Conservation (phyloP, 75 land plant genomes). For the Pinus taeda region DNA sequence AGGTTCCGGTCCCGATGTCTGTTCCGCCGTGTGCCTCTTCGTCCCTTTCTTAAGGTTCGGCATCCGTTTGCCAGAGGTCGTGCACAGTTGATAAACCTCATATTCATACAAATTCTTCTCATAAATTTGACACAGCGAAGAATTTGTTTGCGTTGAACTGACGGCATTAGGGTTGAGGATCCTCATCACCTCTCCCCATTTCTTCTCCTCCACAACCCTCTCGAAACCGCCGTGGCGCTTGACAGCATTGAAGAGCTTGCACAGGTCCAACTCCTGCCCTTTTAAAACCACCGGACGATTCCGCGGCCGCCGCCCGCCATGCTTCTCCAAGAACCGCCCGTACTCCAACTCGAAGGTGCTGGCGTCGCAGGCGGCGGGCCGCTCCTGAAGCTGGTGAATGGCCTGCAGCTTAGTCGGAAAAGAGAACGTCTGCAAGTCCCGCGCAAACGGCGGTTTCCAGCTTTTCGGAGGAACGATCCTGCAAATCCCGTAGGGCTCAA, state of each 20-base stretch:
- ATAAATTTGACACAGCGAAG: constrained; percentile 66
- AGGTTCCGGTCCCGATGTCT: constrained; percentile 10
- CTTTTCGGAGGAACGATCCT: constrained; percentile 82
- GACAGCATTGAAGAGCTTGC: constrained; percentile 76
- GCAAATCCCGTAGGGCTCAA: constrained; percentile 94
- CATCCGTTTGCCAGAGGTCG: constrained; percentile 15
- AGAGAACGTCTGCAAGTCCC: constrained; percentile 50
- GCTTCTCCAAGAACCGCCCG: constrained; percentile 51
- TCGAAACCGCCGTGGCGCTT: constrained; percentile 90
- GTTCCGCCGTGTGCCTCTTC: constrained; percentile 13
- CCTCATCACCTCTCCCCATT: constrained; percentile 88
- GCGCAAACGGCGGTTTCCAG: constrained; percentile 90
- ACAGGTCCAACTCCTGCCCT: constrained; percentile 76
- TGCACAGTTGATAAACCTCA: constrained; percentile 39
- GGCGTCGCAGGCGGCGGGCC: constrained; percentile 79
- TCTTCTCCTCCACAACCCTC: constrained; percentile 60
- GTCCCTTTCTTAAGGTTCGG: constrained; percentile 23
- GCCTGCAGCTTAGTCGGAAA: constrained; percentile 95
- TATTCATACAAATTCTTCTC: constrained; percentile 74
- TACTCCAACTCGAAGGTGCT: constrained; percentile 88
- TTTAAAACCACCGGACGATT: constrained; percentile 43
- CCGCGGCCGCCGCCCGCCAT: constrained; percentile 23
- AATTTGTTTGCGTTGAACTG: constrained; percentile 51
- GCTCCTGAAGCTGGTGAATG: constrained; percentile 82
- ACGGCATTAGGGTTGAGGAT: constrained; percentile 38